Evolutionary conservation across 2,329 filamentous ascomycete genomes (phyloP), one percentile per base, ranked within the genome.

Genomic region (Pseudogymnoascus sp.): DNA sequence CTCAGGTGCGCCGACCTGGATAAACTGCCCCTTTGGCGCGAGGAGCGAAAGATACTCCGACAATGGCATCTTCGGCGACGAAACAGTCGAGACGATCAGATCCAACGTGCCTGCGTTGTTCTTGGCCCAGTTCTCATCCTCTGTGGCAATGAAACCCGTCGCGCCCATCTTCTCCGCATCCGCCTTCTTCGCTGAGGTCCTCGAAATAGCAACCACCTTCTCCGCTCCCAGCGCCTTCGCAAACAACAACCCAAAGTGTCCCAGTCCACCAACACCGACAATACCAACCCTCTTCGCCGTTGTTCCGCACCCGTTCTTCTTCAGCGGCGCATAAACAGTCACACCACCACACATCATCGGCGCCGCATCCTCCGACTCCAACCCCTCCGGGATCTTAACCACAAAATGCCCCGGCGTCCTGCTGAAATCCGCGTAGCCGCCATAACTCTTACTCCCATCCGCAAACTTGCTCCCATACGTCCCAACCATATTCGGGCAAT

Each of bases 301-400:
- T 0, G 86, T 84, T 0, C 88, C 88, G 21, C 83, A 80, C 1
- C 82, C 83, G 33, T 88, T 84, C 33, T 85, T 81, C 62, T 82
- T 81, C 21, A 92, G 74, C 0, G 89, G 89, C 3, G 83, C 81
- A 71, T 83, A 92, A 0, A 88, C 82, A 0, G 90, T 92, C 62
- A 92, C 80, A 0, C 90, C 89, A 1, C 85, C 89, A 72, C 89
- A 92, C 37, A 92, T 80, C 76, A 92, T 83, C 0, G 89, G 89
- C 3, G 88, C 82, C 0, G 77, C 79, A 0, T 75, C 69, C 25
- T 80, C 76, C 0, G 78, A 78, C 2, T 78, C 72, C 14, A 84
- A 73, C 0, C 70, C 71, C 10, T 82, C 79, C 0, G 81, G 82
- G 44, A 84, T 81, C 63, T 78, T 78, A 68, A 83, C 81, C 35